Evolutionary conservation across 768 basidiomycete genomes (phyloP).

Genomic region (Russula griseocarnosa): DNA sequence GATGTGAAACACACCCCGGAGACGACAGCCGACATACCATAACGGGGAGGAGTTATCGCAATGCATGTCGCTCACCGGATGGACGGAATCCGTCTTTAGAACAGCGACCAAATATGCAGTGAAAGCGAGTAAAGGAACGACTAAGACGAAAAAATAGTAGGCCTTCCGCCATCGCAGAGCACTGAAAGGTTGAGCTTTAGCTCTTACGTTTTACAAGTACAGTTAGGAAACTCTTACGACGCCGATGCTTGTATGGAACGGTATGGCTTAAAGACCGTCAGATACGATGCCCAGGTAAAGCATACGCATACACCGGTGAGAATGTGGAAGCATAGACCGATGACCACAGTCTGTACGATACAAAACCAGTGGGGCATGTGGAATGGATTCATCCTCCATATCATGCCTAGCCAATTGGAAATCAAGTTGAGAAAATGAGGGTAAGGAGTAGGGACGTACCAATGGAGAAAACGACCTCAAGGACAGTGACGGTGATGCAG

Average conservation of each 20-base stretch:
- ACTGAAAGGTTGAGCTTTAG: slow-evolving; percentile 32
- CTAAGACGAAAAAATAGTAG: slow-evolving; percentile 44
- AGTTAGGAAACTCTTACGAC: slow-evolving; percentile 16
- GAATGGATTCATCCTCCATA: slow-evolving; percentile 59
- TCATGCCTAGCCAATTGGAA: slow-evolving; percentile 44
- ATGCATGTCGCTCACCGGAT: slow-evolving; percentile 49
- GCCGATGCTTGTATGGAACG: slow-evolving; percentile 13
- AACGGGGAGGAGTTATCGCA: slow-evolving; percentile 57
- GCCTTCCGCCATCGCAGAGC: slow-evolving; percentile 47
- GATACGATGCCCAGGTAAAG: slow-evolving; percentile 30
- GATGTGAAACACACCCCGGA: background rate
- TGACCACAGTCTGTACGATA: slow-evolving; percentile 32
- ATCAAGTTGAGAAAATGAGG: slow-evolving; percentile 7
- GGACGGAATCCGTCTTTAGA: slow-evolving; percentile 43
- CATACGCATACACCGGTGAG: slow-evolving; percentile 31
- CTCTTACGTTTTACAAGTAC: background rate
- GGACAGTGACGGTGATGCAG: slow-evolving; percentile 45
- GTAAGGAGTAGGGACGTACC: slow-evolving; percentile 38
- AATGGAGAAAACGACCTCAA: slow-evolving; percentile 57
- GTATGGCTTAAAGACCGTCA: slow-evolving; percentile 26
- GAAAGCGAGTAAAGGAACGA: slow-evolving; percentile 48
- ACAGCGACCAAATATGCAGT: slow-evolving; percentile 43
- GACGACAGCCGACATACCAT: slow-evolving; percentile 43
- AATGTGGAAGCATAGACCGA: slow-evolving; percentile 29
- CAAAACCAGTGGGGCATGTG: slow-evolving; percentile 59